Conservation (phyloP, 2,329 filamentous ascomycete species). For the Ophioceras dolichostomum region DNA sequence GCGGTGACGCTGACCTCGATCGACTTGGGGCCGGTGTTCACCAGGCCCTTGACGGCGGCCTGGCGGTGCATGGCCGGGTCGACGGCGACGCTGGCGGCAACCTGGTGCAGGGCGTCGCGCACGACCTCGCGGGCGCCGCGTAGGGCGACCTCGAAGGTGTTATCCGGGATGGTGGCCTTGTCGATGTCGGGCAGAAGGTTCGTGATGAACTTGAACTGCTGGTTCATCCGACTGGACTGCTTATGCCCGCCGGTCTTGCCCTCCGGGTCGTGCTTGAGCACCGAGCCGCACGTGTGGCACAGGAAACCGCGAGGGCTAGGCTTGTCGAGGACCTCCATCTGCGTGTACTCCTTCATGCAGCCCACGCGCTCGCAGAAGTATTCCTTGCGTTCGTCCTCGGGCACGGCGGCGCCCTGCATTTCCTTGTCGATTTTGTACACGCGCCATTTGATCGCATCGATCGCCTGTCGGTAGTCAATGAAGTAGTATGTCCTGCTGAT, state of each 20-base stretch:
- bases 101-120: slow-evolving; percentile 56
- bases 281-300: slow-evolving; percentile 64
- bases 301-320: slow-evolving; percentile 60
- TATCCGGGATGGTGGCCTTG: slow-evolving; percentile 58
- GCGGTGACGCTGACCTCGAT: slow-evolving; percentile 60
- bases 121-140: slow-evolving; percentile 50
- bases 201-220: slow-evolving; percentile 68
- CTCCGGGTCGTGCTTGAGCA: slow-evolving; percentile 54
- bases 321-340: slow-evolving; percentile 77
- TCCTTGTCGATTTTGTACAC: slow-evolving; percentile 80
- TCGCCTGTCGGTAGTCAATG: slow-evolving; percentile 86
- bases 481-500: slow-evolving; percentile 91
- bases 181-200: slow-evolving; percentile 68
- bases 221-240: slow-evolving; percentile 62
- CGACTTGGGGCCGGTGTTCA: slow-evolving; percentile 53
- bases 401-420: slow-evolving; percentile 72
- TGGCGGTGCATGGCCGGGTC: slow-evolving; percentile 44
- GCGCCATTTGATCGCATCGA: slow-evolving; percentile 94
- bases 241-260: slow-evolving; percentile 59
- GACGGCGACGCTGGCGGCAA: slow-evolving; percentile 44
- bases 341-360: slow-evolving; percentile 82
- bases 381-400: slow-evolving; percentile 80
- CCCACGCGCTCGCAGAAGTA: slow-evolving; percentile 57
- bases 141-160: slow-evolving; percentile 60
- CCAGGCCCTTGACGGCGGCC: slow-evolving; percentile 57